Percentiles rank a stretch among this genome's conserved stretches.
phyloP scores from a whole-genome alignment of 129 eudicot genomes.

The Arctium lappa region DNA sequence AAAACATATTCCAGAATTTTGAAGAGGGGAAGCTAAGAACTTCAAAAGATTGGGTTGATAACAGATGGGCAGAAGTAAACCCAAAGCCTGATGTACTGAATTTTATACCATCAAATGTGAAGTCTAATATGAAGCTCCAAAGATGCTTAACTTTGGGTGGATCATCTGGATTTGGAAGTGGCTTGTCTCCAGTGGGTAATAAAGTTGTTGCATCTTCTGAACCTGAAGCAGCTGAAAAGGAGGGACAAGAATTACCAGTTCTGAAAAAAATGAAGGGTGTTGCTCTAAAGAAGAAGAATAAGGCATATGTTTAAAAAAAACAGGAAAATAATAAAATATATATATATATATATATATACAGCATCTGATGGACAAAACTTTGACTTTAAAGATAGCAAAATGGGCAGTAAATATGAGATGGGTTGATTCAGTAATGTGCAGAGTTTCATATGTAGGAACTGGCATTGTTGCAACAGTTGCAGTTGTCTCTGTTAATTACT shows the following conservation, averaged over 20 bases:
- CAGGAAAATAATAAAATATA: neutral
- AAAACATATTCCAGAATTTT: conserved; percentile 25
- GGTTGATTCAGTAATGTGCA: neutral
- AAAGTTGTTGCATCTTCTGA: neutral
- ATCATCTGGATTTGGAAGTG: conserved; percentile 1
- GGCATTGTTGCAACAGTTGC: neutral
- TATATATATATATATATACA: too few relatives aligned
- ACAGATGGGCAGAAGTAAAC: conserved; percentile 43
- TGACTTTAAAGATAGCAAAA: neutral
- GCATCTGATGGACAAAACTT: neutral
- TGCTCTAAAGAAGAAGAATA: neutral
- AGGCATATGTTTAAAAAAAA: neutral
- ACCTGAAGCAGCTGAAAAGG: neutral
- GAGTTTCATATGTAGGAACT: neutral
- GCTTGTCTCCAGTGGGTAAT: neutral
- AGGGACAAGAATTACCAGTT: neutral
- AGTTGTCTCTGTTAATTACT: neutral
- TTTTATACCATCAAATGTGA: conserved; percentile 16
- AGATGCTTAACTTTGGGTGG: neutral
- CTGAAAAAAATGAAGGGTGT: neutral
- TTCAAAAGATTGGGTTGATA: conserved; percentile 55
- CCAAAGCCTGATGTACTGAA: conserved; percentile 39
- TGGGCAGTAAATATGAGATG: neutral
- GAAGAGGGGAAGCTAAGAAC: conserved; percentile 32
- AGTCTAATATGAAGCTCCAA: neutral